Evolutionary conservation across 1,139 yeast species (phyloP).

Genomic region (Saccharomyces hybrid): DNA sequence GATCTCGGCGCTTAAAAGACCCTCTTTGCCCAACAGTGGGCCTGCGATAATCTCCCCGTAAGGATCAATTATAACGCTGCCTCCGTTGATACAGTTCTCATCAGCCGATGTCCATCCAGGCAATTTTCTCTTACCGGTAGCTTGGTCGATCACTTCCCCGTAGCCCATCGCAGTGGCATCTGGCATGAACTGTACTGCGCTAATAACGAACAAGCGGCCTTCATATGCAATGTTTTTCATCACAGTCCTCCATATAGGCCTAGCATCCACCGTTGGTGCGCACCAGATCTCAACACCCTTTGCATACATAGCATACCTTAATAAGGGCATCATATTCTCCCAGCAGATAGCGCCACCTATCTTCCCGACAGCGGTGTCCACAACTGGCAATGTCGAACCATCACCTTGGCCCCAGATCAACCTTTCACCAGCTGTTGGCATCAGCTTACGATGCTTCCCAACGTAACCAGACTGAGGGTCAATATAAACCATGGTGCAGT

Average conservation of each 20-base stretch:
- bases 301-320: constrained; percentile 36
- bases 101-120: not conserved
- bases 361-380: not conserved
- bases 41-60: not conserved
- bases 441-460: not conserved
- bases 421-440: not conserved
- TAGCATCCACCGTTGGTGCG: constrained; percentile 39
- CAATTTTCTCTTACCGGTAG: not conserved
- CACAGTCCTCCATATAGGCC: constrained; percentile 34
- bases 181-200: not conserved
- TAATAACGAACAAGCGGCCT: not conserved
- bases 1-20: not conserved
- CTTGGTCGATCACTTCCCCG: not conserved
- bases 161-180: not conserved
- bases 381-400: not conserved
- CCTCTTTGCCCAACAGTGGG: not conserved
- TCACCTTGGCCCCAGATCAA: not conserved
- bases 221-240: constrained; percentile 29
- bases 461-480: not conserved
- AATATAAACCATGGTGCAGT: not conserved
- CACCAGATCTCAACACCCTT: constrained; percentile 35
- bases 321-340: constrained; percentile 7
- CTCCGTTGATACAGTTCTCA: not conserved
- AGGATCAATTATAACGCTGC: not conserved
- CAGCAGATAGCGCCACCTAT: not conserved